Conservation (phyloP, 306 rosid species). For the Mimosa pudica region DNA sequence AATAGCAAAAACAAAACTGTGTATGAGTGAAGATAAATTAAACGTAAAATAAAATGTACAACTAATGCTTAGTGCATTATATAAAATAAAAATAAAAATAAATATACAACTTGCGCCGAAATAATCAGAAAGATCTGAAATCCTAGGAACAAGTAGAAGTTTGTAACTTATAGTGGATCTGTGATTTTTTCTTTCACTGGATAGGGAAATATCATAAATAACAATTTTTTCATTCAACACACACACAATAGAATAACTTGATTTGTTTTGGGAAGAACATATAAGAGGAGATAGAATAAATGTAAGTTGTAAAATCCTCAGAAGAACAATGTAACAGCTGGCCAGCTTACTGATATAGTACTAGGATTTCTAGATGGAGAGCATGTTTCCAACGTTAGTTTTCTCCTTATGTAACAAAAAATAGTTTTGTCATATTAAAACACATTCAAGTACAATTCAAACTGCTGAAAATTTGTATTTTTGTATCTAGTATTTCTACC, state of each 20-base stretch:
- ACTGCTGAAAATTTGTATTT: not conserved
- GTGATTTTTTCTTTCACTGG: not conserved
- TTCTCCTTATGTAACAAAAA: slow-evolving; percentile 13
- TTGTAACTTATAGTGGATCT: not conserved
- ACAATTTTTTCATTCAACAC: not conserved
- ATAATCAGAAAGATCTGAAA: slow-evolving; percentile 20
- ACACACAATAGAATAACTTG: not conserved
- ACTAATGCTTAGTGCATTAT: not conserved
- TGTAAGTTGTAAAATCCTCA: not conserved
- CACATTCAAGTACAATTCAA: slow-evolving; percentile 4
- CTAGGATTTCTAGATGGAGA: slow-evolving; percentile 47
- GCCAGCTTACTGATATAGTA: slow-evolving; percentile 23
- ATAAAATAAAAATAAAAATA: not conserved
- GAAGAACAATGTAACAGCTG: not conserved
- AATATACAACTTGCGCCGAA: not conserved
- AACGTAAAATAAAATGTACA: not conserved
- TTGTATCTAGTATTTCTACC: not conserved
- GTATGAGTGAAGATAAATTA: not conserved
- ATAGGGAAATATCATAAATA: not conserved
- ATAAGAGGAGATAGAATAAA: slow-evolving; percentile 36
- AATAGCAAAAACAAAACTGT: slow-evolving; percentile 14
- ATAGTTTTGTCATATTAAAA: not conserved
- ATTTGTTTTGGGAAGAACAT: slow-evolving; percentile 1
- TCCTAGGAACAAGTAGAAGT: not conserved
- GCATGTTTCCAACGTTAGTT: slow-evolving; percentile 16